Evolutionary conservation across 768 basidiomycete species (phyloP).

Genomic region (Tylopilus felleus): DNA sequence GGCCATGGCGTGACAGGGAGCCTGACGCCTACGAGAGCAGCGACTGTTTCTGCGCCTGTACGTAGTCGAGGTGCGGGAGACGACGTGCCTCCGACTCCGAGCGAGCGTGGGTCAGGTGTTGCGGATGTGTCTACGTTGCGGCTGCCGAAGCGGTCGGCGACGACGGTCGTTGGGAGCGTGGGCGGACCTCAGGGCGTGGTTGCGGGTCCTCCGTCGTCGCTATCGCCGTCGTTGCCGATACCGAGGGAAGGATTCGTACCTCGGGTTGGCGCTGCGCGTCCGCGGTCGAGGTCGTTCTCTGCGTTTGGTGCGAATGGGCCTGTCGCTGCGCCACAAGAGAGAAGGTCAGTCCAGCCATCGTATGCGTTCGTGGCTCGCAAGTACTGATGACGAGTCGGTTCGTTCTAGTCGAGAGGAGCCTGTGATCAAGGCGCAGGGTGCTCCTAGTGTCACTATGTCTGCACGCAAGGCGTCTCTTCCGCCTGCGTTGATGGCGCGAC

Average conservation of each 20-base stretch:
- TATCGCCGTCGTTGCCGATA: slow-evolving; percentile 26
- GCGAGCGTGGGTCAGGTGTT: background rate
- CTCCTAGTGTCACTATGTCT: background rate
- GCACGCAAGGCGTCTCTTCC: slow-evolving; percentile 15
- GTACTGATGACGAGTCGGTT: background rate
- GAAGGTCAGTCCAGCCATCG: slow-evolving; percentile 15
- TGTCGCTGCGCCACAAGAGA: background rate
- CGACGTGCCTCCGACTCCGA: background rate
- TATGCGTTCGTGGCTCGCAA: background rate
- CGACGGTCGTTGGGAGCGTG: background rate
- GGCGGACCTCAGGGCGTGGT: background rate
- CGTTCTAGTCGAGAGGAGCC: slow-evolving; percentile 24
- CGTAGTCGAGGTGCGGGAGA: slow-evolving; percentile 22
- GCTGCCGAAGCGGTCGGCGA: slow-evolving; percentile 20
- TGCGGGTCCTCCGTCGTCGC: background rate
- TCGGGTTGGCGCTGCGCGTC: slow-evolving; percentile 45
- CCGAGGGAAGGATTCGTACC: slow-evolving; percentile 68
- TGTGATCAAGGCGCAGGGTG: slow-evolving; percentile 1
- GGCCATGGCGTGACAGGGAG: background rate
- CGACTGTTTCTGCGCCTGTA: slow-evolving; percentile 31
- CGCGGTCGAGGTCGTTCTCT: slow-evolving; percentile 72
- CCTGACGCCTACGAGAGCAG: slow-evolving; percentile 24
- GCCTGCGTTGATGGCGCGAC: slow-evolving; percentile 20
- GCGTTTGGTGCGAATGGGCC: slow-evolving; percentile 48
- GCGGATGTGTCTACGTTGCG: slow-evolving; percentile 3